Base-by-base conservation (phyloP, 2,329 filamentous ascomycete species). In the Aspergillus fijiensis region DNA sequence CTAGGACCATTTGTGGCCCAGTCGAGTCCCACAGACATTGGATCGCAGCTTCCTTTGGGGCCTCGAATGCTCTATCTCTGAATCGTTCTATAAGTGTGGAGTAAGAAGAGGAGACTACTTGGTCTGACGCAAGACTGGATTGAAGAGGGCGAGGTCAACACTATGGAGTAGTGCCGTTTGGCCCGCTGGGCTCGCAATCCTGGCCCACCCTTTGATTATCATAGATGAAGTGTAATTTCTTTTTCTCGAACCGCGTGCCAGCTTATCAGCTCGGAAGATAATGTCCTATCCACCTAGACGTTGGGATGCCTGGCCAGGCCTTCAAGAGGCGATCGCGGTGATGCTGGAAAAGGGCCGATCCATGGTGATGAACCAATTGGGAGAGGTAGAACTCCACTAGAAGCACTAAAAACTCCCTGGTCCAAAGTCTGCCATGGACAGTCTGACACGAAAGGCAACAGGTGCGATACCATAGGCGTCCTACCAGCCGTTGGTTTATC, bases 111-210 rank as follows among this genome's bases (percentile, higher is more conserved):
- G 58, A 56, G 51, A 33, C 47, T 47, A 48, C 53, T 23, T 48
- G 53, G 27, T 19, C 14, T 45, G 51, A 31, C 25, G 27, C 53
- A 48, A 45, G 31, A 39, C 25, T 47, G 21, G 39, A 47, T 25
- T 21, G 25, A 45, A 45, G 25, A 31, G 53, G 27, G 25, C 33
- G 42, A 49, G 27, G 29, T 50, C 59, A 59, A 58, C 59, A 57
- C 54, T 60, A 65, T 55, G 61, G 64, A 66, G 62, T 59, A 60
- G 55, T 63, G 58, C 64, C 64, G 64, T 66, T 61, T 66, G 64
- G 64, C 58, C 60, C 42, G 53, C 49, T 57, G 55, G 53, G 59
- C 50, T 49, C 59, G 59, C 48, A 55, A 60, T 63, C 51, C 62
- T 57, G 50, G 55, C 33, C 60, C 59, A 51, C 51, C 39, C 57